Evolutionary conservation across 1,284 basidiomycete genomes (phyloP).

Genomic region (Marasmius tenuissimus): DNA sequence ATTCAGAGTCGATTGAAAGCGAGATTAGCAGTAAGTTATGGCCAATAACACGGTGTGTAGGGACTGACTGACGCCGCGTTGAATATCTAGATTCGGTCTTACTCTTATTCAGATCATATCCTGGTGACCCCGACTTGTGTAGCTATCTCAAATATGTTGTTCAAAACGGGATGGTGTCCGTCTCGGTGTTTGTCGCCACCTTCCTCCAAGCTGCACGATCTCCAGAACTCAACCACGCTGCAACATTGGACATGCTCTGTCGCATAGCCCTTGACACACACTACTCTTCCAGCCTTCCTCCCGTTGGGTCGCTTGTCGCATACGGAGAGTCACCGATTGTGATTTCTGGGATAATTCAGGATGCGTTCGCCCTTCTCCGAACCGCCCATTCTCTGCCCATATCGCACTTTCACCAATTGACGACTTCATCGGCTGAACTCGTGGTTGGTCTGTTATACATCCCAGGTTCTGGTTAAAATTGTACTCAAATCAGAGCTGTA

Average conservation of each 20-base stretch:
- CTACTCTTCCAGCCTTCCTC: slow-evolving; percentile 53
- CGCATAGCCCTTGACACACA: slow-evolving; percentile 60
- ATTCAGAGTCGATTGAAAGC: slow-evolving; percentile 38
- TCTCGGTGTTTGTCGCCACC: slow-evolving; percentile 58
- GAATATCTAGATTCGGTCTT: slow-evolving; percentile 60
- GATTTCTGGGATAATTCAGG: slow-evolving; percentile 56
- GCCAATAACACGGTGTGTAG: background rate
- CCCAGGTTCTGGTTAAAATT: slow-evolving; percentile 26
- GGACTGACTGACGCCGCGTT: background rate
- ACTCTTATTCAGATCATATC: slow-evolving; percentile 61
- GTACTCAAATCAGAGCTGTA: slow-evolving; percentile 37
- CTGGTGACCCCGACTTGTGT: slow-evolving; percentile 60
- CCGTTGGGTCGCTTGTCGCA: slow-evolving; percentile 53
- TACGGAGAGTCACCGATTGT: slow-evolving; percentile 44
- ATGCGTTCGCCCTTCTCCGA: slow-evolving; percentile 58
- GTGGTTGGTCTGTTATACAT: slow-evolving; percentile 41
- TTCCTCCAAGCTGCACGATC: slow-evolving; percentile 50
- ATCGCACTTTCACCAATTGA: slow-evolving; percentile 61
- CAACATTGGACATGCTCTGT: slow-evolving; percentile 69
- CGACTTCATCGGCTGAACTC: slow-evolving; percentile 59
- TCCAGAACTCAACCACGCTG: slow-evolving; percentile 54
- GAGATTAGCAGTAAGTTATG: slow-evolving; percentile 47
- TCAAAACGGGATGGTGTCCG: slow-evolving; percentile 51
- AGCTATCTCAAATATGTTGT: slow-evolving; percentile 64
- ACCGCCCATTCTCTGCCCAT: slow-evolving; percentile 56